Conservation (phyloP, 2,329 filamentous ascomycete species). For the Phaeosphaeria sp. region DNA sequence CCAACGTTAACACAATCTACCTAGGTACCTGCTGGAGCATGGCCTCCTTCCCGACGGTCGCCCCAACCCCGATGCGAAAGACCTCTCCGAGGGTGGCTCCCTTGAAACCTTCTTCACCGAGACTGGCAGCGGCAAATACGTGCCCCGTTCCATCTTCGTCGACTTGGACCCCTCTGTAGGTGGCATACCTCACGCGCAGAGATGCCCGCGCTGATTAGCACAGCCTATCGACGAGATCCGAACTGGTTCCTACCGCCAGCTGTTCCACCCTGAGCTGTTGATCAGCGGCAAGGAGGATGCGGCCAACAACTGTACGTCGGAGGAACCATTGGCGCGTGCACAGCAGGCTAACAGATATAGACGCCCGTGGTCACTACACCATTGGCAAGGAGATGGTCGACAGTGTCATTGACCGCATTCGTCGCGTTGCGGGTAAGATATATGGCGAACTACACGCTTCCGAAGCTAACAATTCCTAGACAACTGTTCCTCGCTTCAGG, state of each 20-base stretch:
- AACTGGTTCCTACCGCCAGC: conserved; percentile 69
- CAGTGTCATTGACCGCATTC: conserved; percentile 71
- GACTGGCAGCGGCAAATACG: conserved; percentile 74
- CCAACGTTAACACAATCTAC: conserved; percentile 24
- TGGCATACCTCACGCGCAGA: conserved; percentile 2
- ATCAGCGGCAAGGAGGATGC: conserved; percentile 79
- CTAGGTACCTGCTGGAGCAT: conserved; percentile 75
- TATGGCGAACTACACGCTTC: not conserved
- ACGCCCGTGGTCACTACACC: conserved; percentile 77
- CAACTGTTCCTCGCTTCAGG: conserved; percentile 75
- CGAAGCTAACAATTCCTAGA: conserved; percentile 53
- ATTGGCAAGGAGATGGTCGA: conserved; percentile 80
- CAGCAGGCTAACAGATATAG: conserved; percentile 43
- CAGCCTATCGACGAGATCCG: conserved; percentile 75
- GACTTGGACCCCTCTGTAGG: conserved; percentile 72
- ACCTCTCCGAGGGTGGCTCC: conserved; percentile 67
- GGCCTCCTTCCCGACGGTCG: conserved; percentile 70
- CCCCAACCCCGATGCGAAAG: conserved; percentile 66
- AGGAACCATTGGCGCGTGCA: not conserved
- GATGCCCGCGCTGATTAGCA: conserved; percentile 20
- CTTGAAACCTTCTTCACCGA: conserved; percentile 78
- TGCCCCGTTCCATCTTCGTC: conserved; percentile 74
- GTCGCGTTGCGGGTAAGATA: conserved; percentile 69
- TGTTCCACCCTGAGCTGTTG: conserved; percentile 75
- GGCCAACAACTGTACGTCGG: conserved; percentile 70